Evolutionary conservation across 202 grass and related monocot species (phyloP).

Genomic region (Saccharum hybrid): DNA sequence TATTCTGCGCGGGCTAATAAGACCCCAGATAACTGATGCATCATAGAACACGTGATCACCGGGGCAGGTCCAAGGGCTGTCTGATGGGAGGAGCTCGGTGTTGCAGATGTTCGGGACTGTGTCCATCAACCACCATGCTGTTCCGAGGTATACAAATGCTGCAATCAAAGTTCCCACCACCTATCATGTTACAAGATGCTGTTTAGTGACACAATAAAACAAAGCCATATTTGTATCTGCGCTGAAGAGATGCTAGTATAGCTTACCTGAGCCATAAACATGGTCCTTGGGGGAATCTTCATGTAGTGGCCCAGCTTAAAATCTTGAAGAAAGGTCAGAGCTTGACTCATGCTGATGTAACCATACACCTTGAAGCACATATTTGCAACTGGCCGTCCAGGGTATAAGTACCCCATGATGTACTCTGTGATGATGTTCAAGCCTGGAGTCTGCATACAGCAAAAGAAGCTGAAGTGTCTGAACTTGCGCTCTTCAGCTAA

Average conservation of each 20-base stretch:
- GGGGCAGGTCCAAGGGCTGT: constrained; percentile 94
- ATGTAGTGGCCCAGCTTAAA: constrained; percentile 97
- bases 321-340: constrained; percentile 86
- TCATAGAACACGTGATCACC: constrained; percentile 90
- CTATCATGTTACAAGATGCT: constrained; percentile 57
- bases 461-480: background rate
- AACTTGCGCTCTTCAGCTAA: background rate
- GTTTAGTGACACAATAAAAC: constrained; percentile 8
- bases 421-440: constrained; percentile 97
- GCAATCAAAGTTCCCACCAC: constrained; percentile 87
- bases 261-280: constrained; percentile 97
- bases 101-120: constrained; percentile 80
- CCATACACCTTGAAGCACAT: constrained; percentile 99
- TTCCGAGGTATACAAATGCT: constrained; percentile 75
- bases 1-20: constrained; percentile 84
- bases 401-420: constrained; percentile 93
- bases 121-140: constrained; percentile 95
- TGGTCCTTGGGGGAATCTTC: constrained; percentile 95
- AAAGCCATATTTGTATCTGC: background rate
- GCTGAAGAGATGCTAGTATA: background rate
- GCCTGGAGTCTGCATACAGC: constrained; percentile 68
- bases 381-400: constrained; percentile 82
- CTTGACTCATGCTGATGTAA: constrained; percentile 94
- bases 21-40: constrained; percentile 95
- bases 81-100: constrained; percentile 64